Percentiles rank a stretch among this genome's conserved stretches.
Conservation (phyloP, 805 yeast genomes). For the Brettanomyces sp. region DNA sequence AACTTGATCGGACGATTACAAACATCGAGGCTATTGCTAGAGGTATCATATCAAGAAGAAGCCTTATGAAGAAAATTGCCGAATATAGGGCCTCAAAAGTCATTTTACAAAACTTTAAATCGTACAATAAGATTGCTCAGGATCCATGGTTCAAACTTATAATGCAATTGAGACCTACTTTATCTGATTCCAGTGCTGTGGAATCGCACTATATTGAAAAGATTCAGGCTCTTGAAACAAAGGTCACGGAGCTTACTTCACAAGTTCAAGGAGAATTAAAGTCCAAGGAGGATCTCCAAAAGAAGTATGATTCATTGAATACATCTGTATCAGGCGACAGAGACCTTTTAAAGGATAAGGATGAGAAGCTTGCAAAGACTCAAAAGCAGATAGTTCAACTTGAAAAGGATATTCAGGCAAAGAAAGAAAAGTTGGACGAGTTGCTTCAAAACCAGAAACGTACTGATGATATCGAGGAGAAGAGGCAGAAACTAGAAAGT, state of each 20-base stretch:
- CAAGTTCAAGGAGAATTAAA: constrained; percentile 17
- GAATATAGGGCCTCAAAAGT: constrained; percentile 64
- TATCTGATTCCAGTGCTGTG: constrained; percentile 28
- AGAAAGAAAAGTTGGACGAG: constrained; percentile 11
- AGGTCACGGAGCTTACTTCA: constrained; percentile 42
- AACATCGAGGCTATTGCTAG: constrained; percentile 55
- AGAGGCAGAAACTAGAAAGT: constrained; percentile 9
- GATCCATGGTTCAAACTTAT: constrained; percentile 79
- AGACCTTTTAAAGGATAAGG: constrained; percentile 27
- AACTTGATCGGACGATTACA: constrained; percentile 45
- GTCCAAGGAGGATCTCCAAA: constrained; percentile 21
- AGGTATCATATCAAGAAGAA: constrained; percentile 51
- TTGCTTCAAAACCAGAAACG: constrained; percentile 19
- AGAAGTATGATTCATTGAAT: constrained; percentile 25
- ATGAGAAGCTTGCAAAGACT: constrained; percentile 29
- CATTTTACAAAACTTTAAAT: constrained; percentile 50
- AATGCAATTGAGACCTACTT: constrained; percentile 62
- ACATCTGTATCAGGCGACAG: constrained; percentile 24
- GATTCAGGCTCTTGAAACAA: constrained; percentile 46
- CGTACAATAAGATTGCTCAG: constrained; percentile 36
- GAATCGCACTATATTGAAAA: constrained; percentile 45
- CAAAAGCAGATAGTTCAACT: constrained; percentile 21
- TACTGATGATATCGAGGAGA: constrained; percentile 5
- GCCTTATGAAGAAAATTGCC: constrained; percentile 38
- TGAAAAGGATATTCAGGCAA: constrained; percentile 15